Base-by-base conservation (phyloP, 1,284 basidiomycete genomes). In the Grifola frondosa region DNA sequence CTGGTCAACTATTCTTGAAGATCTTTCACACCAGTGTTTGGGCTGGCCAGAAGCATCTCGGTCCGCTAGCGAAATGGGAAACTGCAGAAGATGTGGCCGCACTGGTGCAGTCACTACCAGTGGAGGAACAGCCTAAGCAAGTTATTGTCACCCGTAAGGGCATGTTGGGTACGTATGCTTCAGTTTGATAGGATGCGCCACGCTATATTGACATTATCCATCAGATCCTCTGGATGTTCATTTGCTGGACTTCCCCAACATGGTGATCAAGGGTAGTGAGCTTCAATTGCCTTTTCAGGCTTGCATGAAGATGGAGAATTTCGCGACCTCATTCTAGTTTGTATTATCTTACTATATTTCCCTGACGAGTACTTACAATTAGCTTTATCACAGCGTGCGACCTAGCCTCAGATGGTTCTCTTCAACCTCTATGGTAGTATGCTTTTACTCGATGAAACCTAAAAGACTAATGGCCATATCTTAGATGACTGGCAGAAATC, bases 251-350 rank as follows among this genome's bases (percentile, higher is more conserved):
- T 98, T 99, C 85, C 96, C 96, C 40, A 99, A 98, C 70, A 97
- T 99, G 58, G 94, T 97, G 65, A 98, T 99, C 76, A 97, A 98
- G 73, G 96, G 96, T 42, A 94, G 90, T 53, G 96, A 99, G 68
- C 73, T 99, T 37, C 96, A 98, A 64, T 70, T 98, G 46, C 96
- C 96, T 1, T 98, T 98, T 91, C 95, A 98, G 71, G 93, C 95
- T 13, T 95, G 92, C 57, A 92, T 99, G 86, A 97, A 98, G 78
- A 94, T 98, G 81, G 96, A 99, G 77, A 97, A 98, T 69, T 97
- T 99, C 53, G 96, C 70, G 96, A 99, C 66, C 73, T 98, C 47
- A 97, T 97, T 55, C 67, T 97, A 62, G 84, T 84, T 58, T 47
- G 75, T 57, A 10, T 15, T 15, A 16, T 11, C 15, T 16, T 26